A percentile compares a stretch with the other conserved stretches of the same genome.
Conservation (phyloP, 1,284 basidiomycete species). For the Phenoliferia sp. region DNA sequence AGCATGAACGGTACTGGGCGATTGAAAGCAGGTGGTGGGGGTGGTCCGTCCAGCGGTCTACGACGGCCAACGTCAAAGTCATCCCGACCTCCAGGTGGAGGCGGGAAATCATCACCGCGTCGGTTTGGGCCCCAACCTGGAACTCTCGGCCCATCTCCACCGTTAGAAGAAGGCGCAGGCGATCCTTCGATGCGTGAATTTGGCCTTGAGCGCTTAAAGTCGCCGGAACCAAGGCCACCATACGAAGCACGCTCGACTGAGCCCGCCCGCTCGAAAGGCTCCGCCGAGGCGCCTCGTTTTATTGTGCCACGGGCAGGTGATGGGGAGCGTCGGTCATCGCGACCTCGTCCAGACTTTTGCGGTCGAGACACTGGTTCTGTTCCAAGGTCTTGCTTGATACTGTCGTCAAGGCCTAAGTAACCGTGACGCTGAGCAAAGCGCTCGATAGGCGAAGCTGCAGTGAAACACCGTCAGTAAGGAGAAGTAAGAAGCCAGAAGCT, state of each 20-base stretch:
- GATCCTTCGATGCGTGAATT: conserved; percentile 1
- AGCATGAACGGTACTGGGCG: conserved; percentile 27
- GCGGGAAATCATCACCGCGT: conserved; percentile 1
- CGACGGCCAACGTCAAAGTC: neutral
- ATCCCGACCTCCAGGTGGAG: conserved; percentile 4
- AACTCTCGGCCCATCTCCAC: neutral
- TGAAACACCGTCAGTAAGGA: neutral
- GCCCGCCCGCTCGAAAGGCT: neutral
- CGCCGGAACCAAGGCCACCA: neutral
- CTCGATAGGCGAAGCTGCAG: conserved; percentile 76
- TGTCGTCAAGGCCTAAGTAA: conserved; percentile 82
- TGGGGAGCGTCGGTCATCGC: conserved; percentile 12
- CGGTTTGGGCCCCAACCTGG: neutral
- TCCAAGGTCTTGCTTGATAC: conserved; percentile 82
- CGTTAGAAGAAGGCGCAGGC: conserved; percentile 5
- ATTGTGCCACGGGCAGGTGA: conserved; percentile 2
- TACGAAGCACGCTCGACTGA: neutral
- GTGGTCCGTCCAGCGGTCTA: conserved; percentile 1
- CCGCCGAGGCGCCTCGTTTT: conserved; percentile 5
- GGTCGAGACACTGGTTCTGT: conserved; percentile 17
- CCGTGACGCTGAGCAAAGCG: conserved; percentile 84
- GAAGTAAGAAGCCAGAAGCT: too few relatives aligned
- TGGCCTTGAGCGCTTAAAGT: neutral
- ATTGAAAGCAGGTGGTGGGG: conserved; percentile 45
- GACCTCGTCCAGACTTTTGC: too few relatives aligned